A percentile compares a stretch with the other conserved stretches of the same genome.
phyloP scores from a whole-genome alignment of 345 rosid species.

The Angophora floribunda region DNA sequence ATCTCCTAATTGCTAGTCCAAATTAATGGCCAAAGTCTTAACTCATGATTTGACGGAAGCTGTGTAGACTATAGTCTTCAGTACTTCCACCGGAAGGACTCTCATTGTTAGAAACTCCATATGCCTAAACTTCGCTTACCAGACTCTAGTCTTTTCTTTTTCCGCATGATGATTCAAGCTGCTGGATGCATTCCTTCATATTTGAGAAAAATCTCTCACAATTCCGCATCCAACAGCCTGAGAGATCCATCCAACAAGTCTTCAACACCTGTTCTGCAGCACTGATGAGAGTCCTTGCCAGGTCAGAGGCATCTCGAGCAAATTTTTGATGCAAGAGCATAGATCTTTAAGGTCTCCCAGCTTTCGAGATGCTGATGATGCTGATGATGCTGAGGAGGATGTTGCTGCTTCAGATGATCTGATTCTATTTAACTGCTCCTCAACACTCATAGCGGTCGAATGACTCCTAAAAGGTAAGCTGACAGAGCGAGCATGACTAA shows the following conservation, averaged over 20 bases:
- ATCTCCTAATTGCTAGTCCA: neutral
- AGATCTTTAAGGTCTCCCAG: neutral
- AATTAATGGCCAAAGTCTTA: neutral
- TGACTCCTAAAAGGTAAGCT: neutral
- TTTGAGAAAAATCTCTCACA: neutral
- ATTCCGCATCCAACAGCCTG: neutral
- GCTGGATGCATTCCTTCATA: neutral
- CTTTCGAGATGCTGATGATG: neutral
- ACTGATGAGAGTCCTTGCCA: neutral
- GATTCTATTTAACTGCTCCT: neutral
- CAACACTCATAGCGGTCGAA: neutral
- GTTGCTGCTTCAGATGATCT: neutral
- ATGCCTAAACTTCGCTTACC: neutral
- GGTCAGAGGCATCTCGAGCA: neutral
- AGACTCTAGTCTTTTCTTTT: neutral
- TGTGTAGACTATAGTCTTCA: neutral
- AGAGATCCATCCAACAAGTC: neutral
- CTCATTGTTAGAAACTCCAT: neutral
- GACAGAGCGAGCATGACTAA: neutral
- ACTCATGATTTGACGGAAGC: neutral
- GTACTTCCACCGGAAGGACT: neutral
- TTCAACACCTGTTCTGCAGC: neutral
- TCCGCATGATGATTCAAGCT: neutral
- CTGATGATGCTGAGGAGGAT: neutral
- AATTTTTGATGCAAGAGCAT: neutral